Conservation (phyloP, 176 grass and related monocot species). For the Carex littledalei region DNA sequence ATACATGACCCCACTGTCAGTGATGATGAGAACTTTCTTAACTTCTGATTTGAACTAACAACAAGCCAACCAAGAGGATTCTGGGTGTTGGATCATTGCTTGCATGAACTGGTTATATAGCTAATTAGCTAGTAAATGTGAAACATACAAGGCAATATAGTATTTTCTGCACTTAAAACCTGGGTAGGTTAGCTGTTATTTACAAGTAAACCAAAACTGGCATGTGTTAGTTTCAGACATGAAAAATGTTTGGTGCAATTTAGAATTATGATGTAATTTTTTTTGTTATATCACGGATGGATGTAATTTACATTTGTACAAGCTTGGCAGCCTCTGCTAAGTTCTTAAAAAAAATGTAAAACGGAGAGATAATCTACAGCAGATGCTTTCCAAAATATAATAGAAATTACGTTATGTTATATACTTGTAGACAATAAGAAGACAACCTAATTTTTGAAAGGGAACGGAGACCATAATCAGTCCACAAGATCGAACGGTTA, state of each 20-base stretch:
- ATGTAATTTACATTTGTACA: too few species aligned
- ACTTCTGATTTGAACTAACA: neutral
- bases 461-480: slow-evolving; percentile 83
- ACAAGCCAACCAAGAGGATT: neutral
- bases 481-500: slow-evolving; percentile 81
- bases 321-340: too few species aligned
- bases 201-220: neutral
- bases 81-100: neutral
- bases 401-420: neutral
- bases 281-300: too few species aligned
- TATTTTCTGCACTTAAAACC: neutral
- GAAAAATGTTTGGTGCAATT: neutral
- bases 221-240: neutral
- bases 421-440: neutral
- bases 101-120: neutral
- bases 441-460: slow-evolving; percentile 82
- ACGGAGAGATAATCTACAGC: neutral
- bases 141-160: neutral
- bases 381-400: neutral
- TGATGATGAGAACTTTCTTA: neutral
- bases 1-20: neutral
- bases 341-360: too few species aligned
- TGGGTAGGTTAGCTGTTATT: neutral
- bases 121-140: neutral
- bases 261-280: too few species aligned